Base-by-base conservation (phyloP, 352 stramenopile species). In the Phytophthora tubulina region DNA sequence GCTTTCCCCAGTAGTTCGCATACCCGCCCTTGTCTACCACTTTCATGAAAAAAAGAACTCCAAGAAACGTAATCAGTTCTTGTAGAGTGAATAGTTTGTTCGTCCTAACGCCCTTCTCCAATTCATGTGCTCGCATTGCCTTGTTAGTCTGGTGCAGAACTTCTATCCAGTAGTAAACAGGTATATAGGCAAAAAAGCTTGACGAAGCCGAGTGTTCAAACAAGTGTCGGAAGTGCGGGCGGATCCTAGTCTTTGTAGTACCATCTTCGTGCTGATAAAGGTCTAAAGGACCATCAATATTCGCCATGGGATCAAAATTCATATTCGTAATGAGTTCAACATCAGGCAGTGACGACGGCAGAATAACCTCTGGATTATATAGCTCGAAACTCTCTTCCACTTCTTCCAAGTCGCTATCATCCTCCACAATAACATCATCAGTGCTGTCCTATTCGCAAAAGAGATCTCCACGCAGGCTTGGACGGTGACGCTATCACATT, bases 21-120 rank as follows among this genome's bases (percentile, higher is more conserved):
- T 72, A 72, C 14, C 77, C 73, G 3, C 73, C 62, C n/a, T 76
- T 79, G 42, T 75, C 39, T 3, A 75, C 62, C 9, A 75, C 6
- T 21, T 50, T 42, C 70, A 76, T 79, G 50, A 64, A 79, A 33
- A 55, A 79, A n/a, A 78, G 46, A 21, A 76, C 75, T 13, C 71
- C 75, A 0, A 82, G 33, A 49, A 79, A 82, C 11, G 32, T 66
- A 67, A 79, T 75, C 39, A 82, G 31, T 38, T 82, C 67, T 30
- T 72, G n/a, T 8, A 79, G n/a, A 35, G 60, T 62, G 41, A 71
- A 65, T n/a, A 10, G 27, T n/a, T 36, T 7, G 8, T 15, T 62
- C 5, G 14, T 5, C 9, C 1, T 8, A 36, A 42, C 10, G 0
- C 31, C 7, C 4, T 55, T 66, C 35, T 39, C 50, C 14, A 27